Evolutionary conservation across 495 filamentous ascomycete species (phyloP).

Genomic region (Penicillium verhagenii): DNA sequence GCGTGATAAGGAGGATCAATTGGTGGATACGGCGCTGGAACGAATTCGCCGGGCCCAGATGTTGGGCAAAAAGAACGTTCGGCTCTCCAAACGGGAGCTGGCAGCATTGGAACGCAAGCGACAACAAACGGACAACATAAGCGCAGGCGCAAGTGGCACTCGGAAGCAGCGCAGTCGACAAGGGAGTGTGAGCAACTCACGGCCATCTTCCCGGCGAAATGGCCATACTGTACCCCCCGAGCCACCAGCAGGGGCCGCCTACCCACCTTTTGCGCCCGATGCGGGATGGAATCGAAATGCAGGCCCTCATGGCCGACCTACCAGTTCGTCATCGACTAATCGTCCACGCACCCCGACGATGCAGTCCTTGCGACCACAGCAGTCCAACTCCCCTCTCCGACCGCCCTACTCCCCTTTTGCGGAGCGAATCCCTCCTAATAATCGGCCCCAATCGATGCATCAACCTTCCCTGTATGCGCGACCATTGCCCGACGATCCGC

Average conservation of each 20-base stretch:
- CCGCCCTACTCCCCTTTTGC: slow-evolving; percentile 28
- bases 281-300: slow-evolving; percentile 23
- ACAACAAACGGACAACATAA: slow-evolving; percentile 45
- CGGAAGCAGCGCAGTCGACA: slow-evolving; percentile 19
- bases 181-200: slow-evolving; percentile 5
- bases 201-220: slow-evolving; percentile 26
- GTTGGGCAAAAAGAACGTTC: slow-evolving; percentile 72
- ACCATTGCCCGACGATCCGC: slow-evolving; percentile 45
- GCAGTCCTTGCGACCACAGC: slow-evolving; percentile 38
- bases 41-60: slow-evolving; percentile 73
- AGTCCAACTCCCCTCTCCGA: slow-evolving; percentile 32
- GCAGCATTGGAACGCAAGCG: slow-evolving; percentile 73
- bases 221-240: slow-evolving; percentile 16
- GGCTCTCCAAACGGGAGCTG: slow-evolving; percentile 69
- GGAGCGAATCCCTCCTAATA: slow-evolving; percentile 31
- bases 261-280: slow-evolving; percentile 27
- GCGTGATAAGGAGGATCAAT: slow-evolving; percentile 66
- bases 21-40: slow-evolving; percentile 71
- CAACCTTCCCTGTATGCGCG: slow-evolving; percentile 26
- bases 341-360: slow-evolving; percentile 41
- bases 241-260: slow-evolving; percentile 27
- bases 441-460: slow-evolving; percentile 30
- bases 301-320: slow-evolving; percentile 17
- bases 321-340: slow-evolving; percentile 31
- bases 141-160: slow-evolving; percentile 4